Conservation (phyloP, 306 rosid species). For the Macrotyloma uniflorum region DNA sequence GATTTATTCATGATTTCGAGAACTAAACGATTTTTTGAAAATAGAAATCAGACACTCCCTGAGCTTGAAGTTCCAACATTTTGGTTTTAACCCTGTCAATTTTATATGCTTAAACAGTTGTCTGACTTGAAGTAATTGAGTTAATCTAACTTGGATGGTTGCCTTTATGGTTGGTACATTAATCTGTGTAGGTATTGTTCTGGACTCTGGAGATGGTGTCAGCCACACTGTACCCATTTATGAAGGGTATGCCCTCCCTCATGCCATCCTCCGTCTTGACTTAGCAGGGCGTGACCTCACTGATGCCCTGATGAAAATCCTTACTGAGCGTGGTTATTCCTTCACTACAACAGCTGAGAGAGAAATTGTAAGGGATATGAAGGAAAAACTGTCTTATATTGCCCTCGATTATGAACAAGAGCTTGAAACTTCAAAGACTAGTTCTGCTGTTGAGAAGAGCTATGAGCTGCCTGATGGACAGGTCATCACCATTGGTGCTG, state of each 20-base stretch:
- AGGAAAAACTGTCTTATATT: constrained; percentile 79
- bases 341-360: constrained; percentile 88
- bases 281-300: constrained; percentile 87
- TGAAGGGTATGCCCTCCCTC: constrained; percentile 85
- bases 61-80: background rate
- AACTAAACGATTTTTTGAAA: background rate
- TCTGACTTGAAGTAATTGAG: background rate
- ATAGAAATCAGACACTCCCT: background rate
- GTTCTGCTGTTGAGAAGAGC: constrained; percentile 86
- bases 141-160: background rate
- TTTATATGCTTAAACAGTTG: background rate
- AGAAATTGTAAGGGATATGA: constrained; percentile 88
- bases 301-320: constrained; percentile 76
- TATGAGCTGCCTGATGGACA: constrained; percentile 91
- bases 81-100: background rate
- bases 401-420: constrained; percentile 89
- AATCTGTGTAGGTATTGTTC: constrained; percentile 74
- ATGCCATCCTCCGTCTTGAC: constrained; percentile 84
- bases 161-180: background rate
- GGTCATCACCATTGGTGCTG: constrained; percentile 89
- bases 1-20: background rate
- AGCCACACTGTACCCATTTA: constrained; percentile 89
- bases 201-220: constrained; percentile 90
- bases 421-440: constrained; percentile 78
- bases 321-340: constrained; percentile 85